Evolutionary conservation across 805 yeast species (phyloP).

Genomic region (Ascoidea asiatica): DNA sequence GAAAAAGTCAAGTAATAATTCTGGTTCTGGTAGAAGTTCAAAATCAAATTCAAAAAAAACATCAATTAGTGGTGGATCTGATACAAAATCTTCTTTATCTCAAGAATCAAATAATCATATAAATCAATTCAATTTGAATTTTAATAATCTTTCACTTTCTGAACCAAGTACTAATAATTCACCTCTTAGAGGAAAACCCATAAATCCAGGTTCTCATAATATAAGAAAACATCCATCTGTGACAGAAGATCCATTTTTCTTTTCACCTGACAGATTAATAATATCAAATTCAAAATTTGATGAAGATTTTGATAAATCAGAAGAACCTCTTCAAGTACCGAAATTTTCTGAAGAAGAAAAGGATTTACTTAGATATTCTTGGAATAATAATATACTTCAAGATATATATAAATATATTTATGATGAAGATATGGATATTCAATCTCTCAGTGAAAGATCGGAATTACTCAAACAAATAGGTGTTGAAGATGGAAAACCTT

Average conservation of each 20-base stretch:
- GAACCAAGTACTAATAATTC: no score
- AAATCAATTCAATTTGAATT: no score
- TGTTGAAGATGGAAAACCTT: constrained; percentile 1
- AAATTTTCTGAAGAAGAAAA: background rate
- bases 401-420: background rate
- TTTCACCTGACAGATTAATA: no score
- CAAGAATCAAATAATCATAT: no score
- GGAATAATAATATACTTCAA: background rate
- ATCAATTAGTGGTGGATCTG: no score
- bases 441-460: background rate
- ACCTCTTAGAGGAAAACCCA: no score
- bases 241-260: no score
- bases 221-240: no score
- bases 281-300: no score
- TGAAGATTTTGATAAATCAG: background rate
- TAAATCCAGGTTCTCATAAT: no score
- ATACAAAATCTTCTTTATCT: no score
- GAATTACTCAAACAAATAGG: background rate
- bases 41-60: background rate
- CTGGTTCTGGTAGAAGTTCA: background rate
- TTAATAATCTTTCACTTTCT: no score
- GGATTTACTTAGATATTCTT: background rate
- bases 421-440: background rate
- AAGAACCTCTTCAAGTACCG: background rate
- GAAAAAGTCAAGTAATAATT: background rate